phyloP scores from a whole-genome alignment of 169 alveolate species.

The Plasmodium gonderi region DNA sequence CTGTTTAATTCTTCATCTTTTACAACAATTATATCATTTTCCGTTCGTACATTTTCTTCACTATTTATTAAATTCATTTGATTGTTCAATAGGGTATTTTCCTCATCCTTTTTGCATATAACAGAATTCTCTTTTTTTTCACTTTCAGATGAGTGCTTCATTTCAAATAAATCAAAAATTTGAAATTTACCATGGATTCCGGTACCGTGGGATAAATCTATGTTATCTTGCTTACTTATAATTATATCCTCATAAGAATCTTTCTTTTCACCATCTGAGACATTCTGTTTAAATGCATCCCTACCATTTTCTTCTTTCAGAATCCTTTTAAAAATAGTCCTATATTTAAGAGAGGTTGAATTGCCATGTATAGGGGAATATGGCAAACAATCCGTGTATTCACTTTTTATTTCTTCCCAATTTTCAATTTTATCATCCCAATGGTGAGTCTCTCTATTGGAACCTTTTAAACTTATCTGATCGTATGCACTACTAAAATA shows the following conservation, averaged over 20 bases:
- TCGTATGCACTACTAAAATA: not conserved
- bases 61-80: not conserved
- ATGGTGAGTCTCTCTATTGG: not conserved
- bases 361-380: not conserved
- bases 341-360: not conserved
- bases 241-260: not conserved
- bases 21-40: slow-evolving; percentile 9
- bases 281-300: not conserved
- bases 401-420: not conserved
- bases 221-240: not conserved
- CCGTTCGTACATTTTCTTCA: not conserved
- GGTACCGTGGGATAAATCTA: not conserved
- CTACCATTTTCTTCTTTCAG: slow-evolving; percentile 18
- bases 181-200: not conserved
- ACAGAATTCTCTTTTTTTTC: not conserved
- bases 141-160: not conserved
- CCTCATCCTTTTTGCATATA: slow-evolving; percentile 30
- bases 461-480: not conserved
- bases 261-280: not conserved
- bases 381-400: not conserved
- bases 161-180: not conserved
- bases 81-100: slow-evolving; percentile 4
- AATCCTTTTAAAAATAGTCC: slow-evolving; percentile 36
- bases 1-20: not conserved
- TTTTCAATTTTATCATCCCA: not conserved